Percentiles rank a stretch among this genome's conserved stretches.
Evolutionary conservation across 129 eudicot species (phyloP).

Genomic region (Artemisia annua): DNA sequence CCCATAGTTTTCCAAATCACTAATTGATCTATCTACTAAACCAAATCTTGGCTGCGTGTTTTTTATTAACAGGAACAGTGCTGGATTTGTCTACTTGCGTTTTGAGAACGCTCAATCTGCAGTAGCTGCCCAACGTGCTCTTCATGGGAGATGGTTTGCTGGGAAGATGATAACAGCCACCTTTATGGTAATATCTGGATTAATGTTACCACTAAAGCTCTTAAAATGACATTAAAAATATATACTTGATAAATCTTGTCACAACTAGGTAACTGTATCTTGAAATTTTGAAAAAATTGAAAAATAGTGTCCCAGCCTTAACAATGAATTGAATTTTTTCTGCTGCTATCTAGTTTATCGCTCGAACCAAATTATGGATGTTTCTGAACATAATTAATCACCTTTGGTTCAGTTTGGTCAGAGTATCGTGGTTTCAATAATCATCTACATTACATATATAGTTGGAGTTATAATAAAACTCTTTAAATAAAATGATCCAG

Average conservation of each 20-base stretch:
- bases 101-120: slow-evolving; percentile 71
- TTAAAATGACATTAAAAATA: not conserved
- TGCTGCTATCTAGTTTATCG: not conserved
- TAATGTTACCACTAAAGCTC: not conserved
- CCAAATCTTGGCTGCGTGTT: not conserved
- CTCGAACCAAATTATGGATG: not conserved
- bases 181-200: slow-evolving; percentile 52
- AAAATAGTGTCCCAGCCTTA: not conserved
- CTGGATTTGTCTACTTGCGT: slow-evolving; percentile 74
- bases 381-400: not conserved
- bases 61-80: slow-evolving; percentile 54
- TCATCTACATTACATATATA: not conserved
- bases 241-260: too few relatives aligned
- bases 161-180: slow-evolving; percentile 92
- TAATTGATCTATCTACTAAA: not conserved
- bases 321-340: not conserved
- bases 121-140: slow-evolving; percentile 69
- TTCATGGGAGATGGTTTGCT: slow-evolving; percentile 95
- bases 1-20: not conserved
- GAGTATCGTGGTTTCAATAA: not conserved
- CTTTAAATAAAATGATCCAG: too few relatives aligned
- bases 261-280: too few relatives aligned
- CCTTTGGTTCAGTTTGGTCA: not conserved
- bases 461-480: too few relatives aligned
- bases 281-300: not conserved